Base-by-base conservation (phyloP, 1,284 basidiomycete species). In the Sanghuangporus baumii region DNA sequence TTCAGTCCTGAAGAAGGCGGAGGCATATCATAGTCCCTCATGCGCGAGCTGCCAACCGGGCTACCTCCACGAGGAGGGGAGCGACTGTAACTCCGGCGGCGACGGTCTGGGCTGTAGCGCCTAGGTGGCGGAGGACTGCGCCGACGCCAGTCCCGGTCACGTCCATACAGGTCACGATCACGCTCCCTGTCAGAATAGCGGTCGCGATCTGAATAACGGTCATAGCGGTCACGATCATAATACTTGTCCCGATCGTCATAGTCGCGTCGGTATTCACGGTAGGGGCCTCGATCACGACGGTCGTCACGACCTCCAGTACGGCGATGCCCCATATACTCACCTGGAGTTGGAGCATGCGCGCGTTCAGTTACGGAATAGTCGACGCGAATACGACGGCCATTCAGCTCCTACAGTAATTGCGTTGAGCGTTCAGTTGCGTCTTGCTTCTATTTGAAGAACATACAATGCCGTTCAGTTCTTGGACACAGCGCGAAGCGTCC, bases 271-370 rank as follows among this genome's bases (percentile, higher is more conserved):
- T 59, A 71, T 31, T 82, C 81, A 54, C 83, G 80, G 52, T 63
- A 65, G 1, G 64, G 65, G 38, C 59, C 58, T 47, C 61, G 47
- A 26, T 60, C 52, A 47, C 61, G 57, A 55, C 63, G 69, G 64
- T 79, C 77, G 63, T 80, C 74, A 0, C 76, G 75, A 56, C 86
- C 81, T 61, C 74, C 55, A 65, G 84, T 80, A 51, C 91, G 88
- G 68, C 91, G 88, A 69, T 93, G 90, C 16, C 95, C 94, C 89
- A 96, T 96, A 78, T 99, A 99, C 77, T 98, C 93, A 66, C 96
- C 96, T 3, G 97, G 96, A 14, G 96, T 99, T 9, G 97, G 94
- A 14, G 92, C 88, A 76, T 99, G 96, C 31, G 96, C 91, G 60
- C 92, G 87, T 67, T 91, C 86, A 4, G 97, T 99, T 48, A 96